A percentile compares a stretch with the other conserved stretches of the same genome.
Conservation (phyloP, 306 rosid species). For the Cucurbita argyrosperma region DNA sequence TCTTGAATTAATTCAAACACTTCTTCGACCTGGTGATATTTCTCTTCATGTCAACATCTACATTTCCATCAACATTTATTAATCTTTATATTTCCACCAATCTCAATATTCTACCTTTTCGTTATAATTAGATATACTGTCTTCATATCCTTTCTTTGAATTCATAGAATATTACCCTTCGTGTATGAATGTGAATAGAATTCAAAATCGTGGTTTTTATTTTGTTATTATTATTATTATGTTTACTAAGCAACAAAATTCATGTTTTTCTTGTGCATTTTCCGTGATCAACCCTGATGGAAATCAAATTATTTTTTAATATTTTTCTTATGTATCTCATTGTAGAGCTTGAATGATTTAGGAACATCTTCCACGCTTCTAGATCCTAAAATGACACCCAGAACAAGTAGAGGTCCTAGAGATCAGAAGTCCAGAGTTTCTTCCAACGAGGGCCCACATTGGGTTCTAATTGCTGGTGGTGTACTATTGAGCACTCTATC, state of each 20-base stretch:
- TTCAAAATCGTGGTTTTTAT: background rate
- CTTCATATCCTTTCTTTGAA: background rate
- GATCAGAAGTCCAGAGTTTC: slow-evolving; percentile 31
- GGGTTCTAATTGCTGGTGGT: slow-evolving; percentile 88
- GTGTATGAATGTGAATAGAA: background rate
- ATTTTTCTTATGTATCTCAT: background rate
- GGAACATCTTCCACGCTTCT: slow-evolving; percentile 9
- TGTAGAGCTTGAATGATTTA: slow-evolving; percentile 21
- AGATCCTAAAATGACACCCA: slow-evolving; percentile 55
- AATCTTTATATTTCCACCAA: background rate
- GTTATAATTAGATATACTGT: background rate
- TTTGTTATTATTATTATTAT: no score
- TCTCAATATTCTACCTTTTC: background rate
- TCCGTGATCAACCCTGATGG: slow-evolving; percentile 4
- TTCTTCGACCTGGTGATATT: background rate
- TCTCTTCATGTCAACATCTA: background rate
- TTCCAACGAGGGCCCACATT: slow-evolving; percentile 54
- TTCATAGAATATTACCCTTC: background rate
- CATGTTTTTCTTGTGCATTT: background rate
- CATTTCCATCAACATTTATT: background rate
- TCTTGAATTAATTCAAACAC: no score
- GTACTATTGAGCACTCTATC: slow-evolving; percentile 78
- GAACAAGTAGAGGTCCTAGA: slow-evolving; percentile 35
- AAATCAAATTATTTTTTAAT: background rate
- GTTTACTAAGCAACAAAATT: background rate